Evolutionary conservation across 2,329 filamentous ascomycete genomes (phyloP), one percentile per base, ranked within the genome.

Genomic region (Coccinonectria pachysandricola): DNA sequence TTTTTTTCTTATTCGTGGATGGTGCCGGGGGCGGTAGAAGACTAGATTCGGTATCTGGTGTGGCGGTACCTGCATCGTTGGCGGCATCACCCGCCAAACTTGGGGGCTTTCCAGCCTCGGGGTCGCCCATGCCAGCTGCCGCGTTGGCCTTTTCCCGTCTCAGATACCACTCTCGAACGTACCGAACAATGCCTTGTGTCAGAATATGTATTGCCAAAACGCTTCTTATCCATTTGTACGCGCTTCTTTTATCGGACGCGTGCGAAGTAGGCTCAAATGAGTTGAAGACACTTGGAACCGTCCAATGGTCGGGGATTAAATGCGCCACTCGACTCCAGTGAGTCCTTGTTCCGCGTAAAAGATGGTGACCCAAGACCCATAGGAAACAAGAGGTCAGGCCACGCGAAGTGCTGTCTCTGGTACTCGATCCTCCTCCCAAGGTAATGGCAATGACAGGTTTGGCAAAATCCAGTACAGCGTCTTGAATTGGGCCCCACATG

Each of bases 401-500:
- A 45, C 77, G 75, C 29, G 77, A 76, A 4, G 78, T 75, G 26
- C 77, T 75, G 34, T 77, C 71, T 40, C 68, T 71, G 6, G 75
- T 73, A 37, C 70, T 75, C 6, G 75, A 79, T 32, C 85, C 85
- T 34, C 86, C 87, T 36, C 87, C 87, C 8, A 95, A 63, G 1
- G 86, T 92, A 31, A 94, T 75, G 32, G 87, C 87, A 48, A 95
- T 92, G 49, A 94, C 85, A 32, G 88, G 83, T 56, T 95, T 88
- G 34, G 87, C 85, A 27, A 94, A 69, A 51, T 95, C 87, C 42
- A 95, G 67, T 31, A 88, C 79, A 48, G 92, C 79, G 49, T 84
- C 83, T 52, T 94, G 87, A 37, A 88, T 72, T 31, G 85, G 84
- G 16, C 77, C 76, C 82, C 82, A 92, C 35, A 93, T 68, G 42